phyloP scores from a whole-genome alignment of 1,284 basidiomycete species.

The Coniophora puteana region DNA sequence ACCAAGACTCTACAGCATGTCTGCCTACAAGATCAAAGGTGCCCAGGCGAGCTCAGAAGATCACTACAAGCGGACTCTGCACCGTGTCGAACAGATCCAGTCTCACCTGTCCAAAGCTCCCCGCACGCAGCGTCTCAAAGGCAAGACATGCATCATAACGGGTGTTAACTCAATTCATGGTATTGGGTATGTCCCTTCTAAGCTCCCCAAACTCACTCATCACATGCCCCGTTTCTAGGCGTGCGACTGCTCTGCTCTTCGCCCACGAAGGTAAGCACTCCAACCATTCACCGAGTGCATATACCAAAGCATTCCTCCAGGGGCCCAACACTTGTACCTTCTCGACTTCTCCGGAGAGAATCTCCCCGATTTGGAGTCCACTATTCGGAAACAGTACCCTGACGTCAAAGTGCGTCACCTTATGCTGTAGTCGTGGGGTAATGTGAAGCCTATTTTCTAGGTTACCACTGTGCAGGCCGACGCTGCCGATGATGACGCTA shows the following conservation, averaged over 20 bases:
- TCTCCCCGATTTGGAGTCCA: constrained; percentile 67
- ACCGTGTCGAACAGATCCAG: constrained; percentile 67
- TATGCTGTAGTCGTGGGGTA: constrained; percentile 1
- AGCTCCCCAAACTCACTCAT: neutral
- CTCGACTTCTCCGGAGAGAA: constrained; percentile 75
- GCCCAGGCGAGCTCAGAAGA: constrained; percentile 32
- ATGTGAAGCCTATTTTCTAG: constrained; percentile 35
- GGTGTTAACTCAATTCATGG: constrained; percentile 82
- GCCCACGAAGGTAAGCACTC: constrained; percentile 70
- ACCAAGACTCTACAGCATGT: too few species aligned
- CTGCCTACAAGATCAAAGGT: too few species aligned
- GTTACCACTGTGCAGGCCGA: constrained; percentile 74
- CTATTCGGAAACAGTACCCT: constrained; percentile 67
- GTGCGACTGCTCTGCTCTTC: constrained; percentile 71
- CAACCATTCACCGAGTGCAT: neutral
- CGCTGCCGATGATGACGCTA: constrained; percentile 76
- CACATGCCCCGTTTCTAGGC: too few species aligned
- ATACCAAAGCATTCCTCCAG: constrained; percentile 35
- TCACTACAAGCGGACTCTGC: constrained; percentile 51
- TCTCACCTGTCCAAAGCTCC: constrained; percentile 61
- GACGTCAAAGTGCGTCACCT: constrained; percentile 69
- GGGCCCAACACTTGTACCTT: constrained; percentile 81
- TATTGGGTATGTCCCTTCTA: constrained; percentile 58
- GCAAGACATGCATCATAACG: constrained; percentile 89
- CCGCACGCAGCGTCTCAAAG: constrained; percentile 57